Evolutionary conservation across 2,329 filamentous ascomycete genomes (phyloP).

Genomic region (Chaetomiaceae sp.): DNA sequence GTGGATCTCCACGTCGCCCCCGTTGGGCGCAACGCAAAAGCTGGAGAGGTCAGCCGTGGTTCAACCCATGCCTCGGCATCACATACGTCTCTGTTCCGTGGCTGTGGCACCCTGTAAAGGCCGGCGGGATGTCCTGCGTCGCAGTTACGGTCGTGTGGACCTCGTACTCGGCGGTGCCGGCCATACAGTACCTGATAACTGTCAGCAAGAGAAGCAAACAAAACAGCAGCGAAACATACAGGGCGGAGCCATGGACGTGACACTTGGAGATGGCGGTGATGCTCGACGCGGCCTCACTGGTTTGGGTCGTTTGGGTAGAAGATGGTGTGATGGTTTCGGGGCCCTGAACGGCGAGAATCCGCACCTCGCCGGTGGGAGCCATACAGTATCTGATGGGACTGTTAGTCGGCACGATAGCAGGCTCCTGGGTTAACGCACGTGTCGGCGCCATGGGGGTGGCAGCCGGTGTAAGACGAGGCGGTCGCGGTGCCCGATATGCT

Average conservation of each 20-base stretch:
- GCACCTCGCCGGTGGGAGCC: constrained; percentile 37
- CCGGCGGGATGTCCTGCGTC: constrained; percentile 52
- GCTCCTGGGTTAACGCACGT: constrained; percentile 36
- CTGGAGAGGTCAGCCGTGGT: constrained; percentile 1
- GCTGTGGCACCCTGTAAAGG: constrained; percentile 61
- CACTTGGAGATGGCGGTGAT: constrained; percentile 49
- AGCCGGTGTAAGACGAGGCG: constrained; percentile 35
- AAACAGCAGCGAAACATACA: constrained; percentile 33
- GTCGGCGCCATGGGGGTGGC: constrained; percentile 49
- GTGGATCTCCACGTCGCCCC: constrained; percentile 19
- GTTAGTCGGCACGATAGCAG: background rate
- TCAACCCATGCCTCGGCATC: background rate
- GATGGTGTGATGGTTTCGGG: constrained; percentile 15
- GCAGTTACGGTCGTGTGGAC: constrained; percentile 47
- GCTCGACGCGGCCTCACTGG: constrained; percentile 1
- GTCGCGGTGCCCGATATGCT: constrained; percentile 31
- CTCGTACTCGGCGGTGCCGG: constrained; percentile 39
- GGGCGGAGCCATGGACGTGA: constrained; percentile 38
- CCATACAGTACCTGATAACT: constrained; percentile 39
- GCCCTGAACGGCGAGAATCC: constrained; percentile 32
- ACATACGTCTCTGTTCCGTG: constrained; percentile 56
- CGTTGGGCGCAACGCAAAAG: constrained; percentile 14
- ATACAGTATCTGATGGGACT: constrained; percentile 38
- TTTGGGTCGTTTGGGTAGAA: constrained; percentile 7
- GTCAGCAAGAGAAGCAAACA: background rate